Evolutionary conservation across 164 flowering plant species (phyloP).

Genomic region (Pachysandra terminalis): DNA sequence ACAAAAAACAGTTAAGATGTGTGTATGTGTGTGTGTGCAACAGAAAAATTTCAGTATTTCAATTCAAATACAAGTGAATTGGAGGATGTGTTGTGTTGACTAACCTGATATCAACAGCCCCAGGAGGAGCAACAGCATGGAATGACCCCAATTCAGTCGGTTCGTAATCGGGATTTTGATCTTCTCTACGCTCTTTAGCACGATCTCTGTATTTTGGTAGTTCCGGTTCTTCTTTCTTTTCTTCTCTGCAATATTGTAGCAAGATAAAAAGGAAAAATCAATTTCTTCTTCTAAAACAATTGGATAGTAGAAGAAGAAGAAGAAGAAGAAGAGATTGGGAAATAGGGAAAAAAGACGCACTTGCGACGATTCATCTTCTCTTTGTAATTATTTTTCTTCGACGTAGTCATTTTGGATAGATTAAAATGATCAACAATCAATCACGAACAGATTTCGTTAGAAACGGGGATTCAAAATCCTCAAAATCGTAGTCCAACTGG

Average conservation of each 20-base stretch:
- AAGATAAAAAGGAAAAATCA: neutral
- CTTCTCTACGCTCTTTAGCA: conserved; percentile 96
- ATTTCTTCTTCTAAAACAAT: neutral
- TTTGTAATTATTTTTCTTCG: conserved; percentile 47
- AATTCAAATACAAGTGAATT: neutral
- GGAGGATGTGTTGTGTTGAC: neutral
- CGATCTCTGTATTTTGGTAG: conserved; percentile 83
- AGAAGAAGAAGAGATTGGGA: no score
- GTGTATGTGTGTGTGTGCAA: no score
- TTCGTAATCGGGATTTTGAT: conserved; percentile 95
- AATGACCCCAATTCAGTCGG: conserved; percentile 73
- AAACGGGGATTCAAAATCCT: neutral
- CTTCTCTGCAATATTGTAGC: conserved; percentile 45
- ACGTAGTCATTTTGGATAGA: conserved; percentile 25
- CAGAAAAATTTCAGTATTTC: no score
- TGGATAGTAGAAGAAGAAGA: neutral
- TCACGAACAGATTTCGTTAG: neutral
- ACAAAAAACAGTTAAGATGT: neutral
- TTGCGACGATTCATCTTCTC: conserved; percentile 62
- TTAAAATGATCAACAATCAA: no score
- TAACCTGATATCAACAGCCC: conserved; percentile 61
- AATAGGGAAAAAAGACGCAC: no score
- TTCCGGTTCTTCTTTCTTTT: conserved; percentile 79
- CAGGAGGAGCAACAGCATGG: conserved; percentile 98
- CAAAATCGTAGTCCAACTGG: neutral